Evolutionary conservation across 257 asterid species (phyloP), one percentile per base, ranked within the genome.

Genomic region (Ballota nigra): DNA sequence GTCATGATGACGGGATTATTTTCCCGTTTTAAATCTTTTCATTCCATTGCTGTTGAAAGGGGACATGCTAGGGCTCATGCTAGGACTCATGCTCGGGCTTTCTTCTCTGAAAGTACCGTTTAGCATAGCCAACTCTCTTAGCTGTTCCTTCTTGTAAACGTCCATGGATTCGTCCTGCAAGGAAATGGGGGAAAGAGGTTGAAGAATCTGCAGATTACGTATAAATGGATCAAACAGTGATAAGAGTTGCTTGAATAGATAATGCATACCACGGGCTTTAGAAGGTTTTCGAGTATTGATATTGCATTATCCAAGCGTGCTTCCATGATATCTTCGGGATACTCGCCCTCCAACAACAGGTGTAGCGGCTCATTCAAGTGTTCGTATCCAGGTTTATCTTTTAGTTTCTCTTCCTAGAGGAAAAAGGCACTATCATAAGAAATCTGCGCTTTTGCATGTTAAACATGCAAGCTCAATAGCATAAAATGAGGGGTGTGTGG

Each of bases 321-420:
- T 6, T 90, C 88, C 63, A 90, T 80, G 41, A 77, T 55, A 77
- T 90, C 89, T 81, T 90, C 96, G 0, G 96, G 91, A 78, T 87
- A 87, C 79, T 90, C 96, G 23, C 91, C 96, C 66, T 87, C 95
- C 77, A 90, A 57, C 82, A 90, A 73, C 80, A 90, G 78, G 86
- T 90, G 96, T n/a, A 90, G 88, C 18, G 95, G 95, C 83, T 90
- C 96, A 5, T 87, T 84, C 36, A 90, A 84, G 85, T 90, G 96
- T 82, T 87, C 96, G 5, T 87, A 87, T 26, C 92, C 96, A 36
- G 91, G 92, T 68, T 84, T 87, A 66, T 87, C 92, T 80, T 85
- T 86, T 64, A 90, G 75, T 63, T 83, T 83, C 62, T 90, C 96
- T 81, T 90, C 95, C 96, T 90, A 77, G 31, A 72, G 75, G 28